A percentile compares a stretch with the other conserved stretches of the same genome.
These are phyloP conservation scores for Fusarium redolens DNA, from an alignment of 2,329 filamentous ascomycete genomes.

Conservation along the genomic window DNA sequence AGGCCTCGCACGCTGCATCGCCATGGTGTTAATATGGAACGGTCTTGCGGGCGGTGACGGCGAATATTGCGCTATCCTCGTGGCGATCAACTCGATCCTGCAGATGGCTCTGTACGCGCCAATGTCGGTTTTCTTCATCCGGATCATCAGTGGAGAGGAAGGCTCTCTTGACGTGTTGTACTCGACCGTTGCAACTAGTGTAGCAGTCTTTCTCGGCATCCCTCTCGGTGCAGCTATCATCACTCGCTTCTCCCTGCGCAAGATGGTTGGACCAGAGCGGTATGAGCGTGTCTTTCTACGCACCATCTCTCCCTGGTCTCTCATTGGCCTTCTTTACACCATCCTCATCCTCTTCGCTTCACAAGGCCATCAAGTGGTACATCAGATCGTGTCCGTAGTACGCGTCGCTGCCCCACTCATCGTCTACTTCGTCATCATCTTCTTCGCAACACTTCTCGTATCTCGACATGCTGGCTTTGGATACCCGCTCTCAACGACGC, in stretches of 20 bases:
- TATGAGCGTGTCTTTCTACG: conserved; percentile 79
- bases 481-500: conserved; percentile 77
- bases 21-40: conserved; percentile 75
- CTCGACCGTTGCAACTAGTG: conserved; percentile 77
- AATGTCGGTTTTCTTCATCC: conserved; percentile 75
- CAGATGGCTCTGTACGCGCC: conserved; percentile 81
- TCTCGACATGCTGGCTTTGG: conserved; percentile 76
- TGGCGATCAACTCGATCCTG: conserved; percentile 79
- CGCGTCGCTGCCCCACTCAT: conserved; percentile 83
- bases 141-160: conserved; percentile 68
- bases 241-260: conserved; percentile 73
- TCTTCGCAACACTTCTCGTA: conserved; percentile 73
- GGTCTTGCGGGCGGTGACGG: conserved; percentile 75
- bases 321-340: conserved; percentile 87
- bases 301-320: conserved; percentile 76
- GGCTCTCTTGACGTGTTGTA: conserved; percentile 62
- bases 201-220: conserved; percentile 87
- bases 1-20: conserved; percentile 77
- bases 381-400: conserved; percentile 85
- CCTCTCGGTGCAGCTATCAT: conserved; percentile 83
- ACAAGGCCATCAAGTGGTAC: conserved; percentile 80
- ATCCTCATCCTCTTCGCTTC: conserved; percentile 88
- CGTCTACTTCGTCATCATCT: conserved; percentile 83
- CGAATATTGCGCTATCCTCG: conserved; percentile 86
- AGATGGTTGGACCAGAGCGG: conserved; percentile 64